These are phyloP conservation scores for Epicoccum nigrum DNA, from an alignment of 2,329 filamentous ascomycete species.

Conservation along the genomic window DNA sequence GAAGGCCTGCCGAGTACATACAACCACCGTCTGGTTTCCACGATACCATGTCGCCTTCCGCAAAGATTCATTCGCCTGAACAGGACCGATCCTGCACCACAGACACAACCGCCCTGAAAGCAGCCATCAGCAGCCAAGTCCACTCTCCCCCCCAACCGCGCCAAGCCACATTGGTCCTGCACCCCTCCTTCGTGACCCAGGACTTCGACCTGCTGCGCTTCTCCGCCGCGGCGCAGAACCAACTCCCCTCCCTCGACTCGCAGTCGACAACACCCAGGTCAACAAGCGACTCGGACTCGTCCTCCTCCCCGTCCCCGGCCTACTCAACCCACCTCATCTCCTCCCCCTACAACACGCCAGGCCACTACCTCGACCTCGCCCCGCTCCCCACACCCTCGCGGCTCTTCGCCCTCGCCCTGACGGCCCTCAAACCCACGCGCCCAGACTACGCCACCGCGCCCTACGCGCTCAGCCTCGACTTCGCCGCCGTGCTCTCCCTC, in stretches of 20 bases:
- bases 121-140: neutral
- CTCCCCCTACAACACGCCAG: constrained; percentile 75
- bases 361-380: constrained; percentile 75
- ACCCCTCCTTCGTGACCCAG: constrained; percentile 33
- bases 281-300: neutral
- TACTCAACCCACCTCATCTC: constrained; percentile 60
- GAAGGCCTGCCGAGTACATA: too few relatives aligned
- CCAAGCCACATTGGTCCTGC: constrained; percentile 21
- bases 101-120: neutral
- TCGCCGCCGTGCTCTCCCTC: constrained; percentile 65
- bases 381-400: constrained; percentile 69
- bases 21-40: too few relatives aligned
- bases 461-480: constrained; percentile 80
- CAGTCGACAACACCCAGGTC: neutral
- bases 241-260: constrained; percentile 21
- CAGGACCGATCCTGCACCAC: neutral
- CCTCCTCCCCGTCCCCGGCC: neutral
- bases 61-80: neutral
- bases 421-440: constrained; percentile 65
- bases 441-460: constrained; percentile 77
- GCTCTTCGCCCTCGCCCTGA: constrained; percentile 74
- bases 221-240: constrained; percentile 39
- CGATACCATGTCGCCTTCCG: constrained; percentile 1
- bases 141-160: neutral
- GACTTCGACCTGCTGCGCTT: constrained; percentile 45